Base-by-base conservation (phyloP, 2,329 filamentous ascomycete species). In the Aspergillus sp. region DNA sequence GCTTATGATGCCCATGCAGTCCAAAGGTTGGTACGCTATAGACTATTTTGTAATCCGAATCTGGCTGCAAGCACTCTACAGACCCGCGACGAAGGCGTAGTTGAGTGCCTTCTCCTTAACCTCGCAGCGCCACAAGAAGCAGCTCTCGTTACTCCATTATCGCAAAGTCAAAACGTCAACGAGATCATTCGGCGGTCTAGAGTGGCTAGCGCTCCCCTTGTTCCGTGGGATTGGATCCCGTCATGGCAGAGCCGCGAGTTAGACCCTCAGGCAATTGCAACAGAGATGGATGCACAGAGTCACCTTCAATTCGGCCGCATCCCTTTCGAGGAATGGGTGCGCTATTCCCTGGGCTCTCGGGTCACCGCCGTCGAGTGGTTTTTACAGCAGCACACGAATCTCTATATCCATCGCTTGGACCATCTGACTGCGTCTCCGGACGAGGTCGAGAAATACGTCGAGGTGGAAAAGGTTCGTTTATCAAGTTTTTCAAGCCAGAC, bases 271-370 rank as follows among this genome's bases (percentile, higher is more conserved):
- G 35, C 36, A 4, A 52, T 62, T 33, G 60, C 60, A 1, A 36
- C 37, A 4, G 50, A 46, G 2, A 60, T 63, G 24, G 54, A 62
- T 27, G 41, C 44, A 1, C 58, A 63, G 38, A 63, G 60, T 30
- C 53, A 56, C 37, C 42, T 57, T 12, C 60, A 63, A 10, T 61
- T 63, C 17, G 51, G 42, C 16, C 46, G 46, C 2, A 51, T 63
- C 29, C 48, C 53, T 3, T 63, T 63, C 25, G 58, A 63, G 35
- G 58, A 61, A 22, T 47, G 58, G 33, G 57, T 62, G 16, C 57
- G 58, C 10, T 59, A 57, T 33, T 52, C 59, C 8, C 38, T 63
- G 20, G 55, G 57, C 2, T 63, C 61, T 27, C 35, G 40, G 26
- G 45, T 52, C 2, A 26, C 41, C 8, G 50, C 52, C 3, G 52